phyloP scores from a whole-genome alignment of 2,329 filamentous ascomycete genomes.

The Hymenoscyphus scutula region DNA sequence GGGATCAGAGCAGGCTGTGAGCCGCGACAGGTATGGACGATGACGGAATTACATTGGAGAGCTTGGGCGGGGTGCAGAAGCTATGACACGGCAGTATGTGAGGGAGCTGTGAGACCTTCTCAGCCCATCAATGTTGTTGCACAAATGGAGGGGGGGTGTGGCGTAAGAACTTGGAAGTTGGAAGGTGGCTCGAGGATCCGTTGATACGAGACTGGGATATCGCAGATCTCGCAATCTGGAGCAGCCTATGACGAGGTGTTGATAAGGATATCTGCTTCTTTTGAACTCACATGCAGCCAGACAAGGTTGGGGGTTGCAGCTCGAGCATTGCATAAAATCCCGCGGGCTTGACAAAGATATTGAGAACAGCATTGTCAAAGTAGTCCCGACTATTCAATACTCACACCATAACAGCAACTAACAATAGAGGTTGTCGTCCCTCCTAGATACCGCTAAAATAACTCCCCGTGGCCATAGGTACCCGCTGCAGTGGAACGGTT shows the following conservation, averaged over 20 bases:
- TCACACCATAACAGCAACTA: neutral
- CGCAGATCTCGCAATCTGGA: slow-evolving; percentile 13
- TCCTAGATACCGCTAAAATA: neutral
- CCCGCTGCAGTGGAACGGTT: neutral
- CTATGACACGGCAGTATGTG: slow-evolving; percentile 16
- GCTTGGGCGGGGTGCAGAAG: slow-evolving; percentile 4
- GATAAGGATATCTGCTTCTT: neutral
- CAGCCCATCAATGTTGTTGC: neutral
- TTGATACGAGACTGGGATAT: slow-evolving; percentile 3
- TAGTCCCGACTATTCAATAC: too few relatives aligned
- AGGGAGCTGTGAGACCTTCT: neutral
- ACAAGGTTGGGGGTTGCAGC: neutral
- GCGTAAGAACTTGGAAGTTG: slow-evolving; percentile 12
- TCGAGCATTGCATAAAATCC: slow-evolving; percentile 6
- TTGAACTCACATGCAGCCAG: neutral
- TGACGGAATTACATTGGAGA: slow-evolving; percentile 10
- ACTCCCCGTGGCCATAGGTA: neutral
- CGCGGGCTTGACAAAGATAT: neutral
- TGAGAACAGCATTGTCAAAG: too few relatives aligned
- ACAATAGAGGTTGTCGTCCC: neutral
- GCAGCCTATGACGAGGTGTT: slow-evolving; percentile 2
- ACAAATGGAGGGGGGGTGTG: slow-evolving; percentile 14
- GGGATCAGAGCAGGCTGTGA: neutral
- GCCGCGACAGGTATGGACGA: slow-evolving; percentile 6
- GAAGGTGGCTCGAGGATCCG: neutral